Base-by-base conservation (phyloP, 805 yeast species). In the Candida saitoana region DNA sequence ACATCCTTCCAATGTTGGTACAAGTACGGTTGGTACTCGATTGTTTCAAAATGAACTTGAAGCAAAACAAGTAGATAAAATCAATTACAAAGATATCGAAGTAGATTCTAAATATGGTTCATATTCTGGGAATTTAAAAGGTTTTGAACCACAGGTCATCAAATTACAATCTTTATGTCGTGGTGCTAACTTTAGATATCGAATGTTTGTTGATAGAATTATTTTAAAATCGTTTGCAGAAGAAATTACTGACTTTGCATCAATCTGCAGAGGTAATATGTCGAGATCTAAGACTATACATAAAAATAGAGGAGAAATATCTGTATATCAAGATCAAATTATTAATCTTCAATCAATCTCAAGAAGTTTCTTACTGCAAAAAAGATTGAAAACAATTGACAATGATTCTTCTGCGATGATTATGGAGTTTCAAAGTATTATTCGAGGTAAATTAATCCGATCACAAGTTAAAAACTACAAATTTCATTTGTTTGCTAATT, bases 101-200 rank as follows among this genome's bases (percentile, higher is more conserved):
- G 7, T 9, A 18, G 31, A 22, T 25, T 6, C 14, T 5, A 12
- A 15, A 15, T 36, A n/a, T 31, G 22, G 32, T 3, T 48, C 38
- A 35, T 52, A 52, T 48, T 52, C 48, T 34, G 54, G 52, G 9
- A 57, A 49, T 24, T 17, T 49, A 22, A 51, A 54, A 20, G 20
- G 39, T 5, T 46, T 47, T 34, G 19, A 49, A 5, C 34, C 38
- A 3, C 54, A 62, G 40, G 73, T 83, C 30, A 62, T 73, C 30
- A 67, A 63, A 42, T 63, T 89, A 14, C 96, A 89, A 57, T 77
- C 93, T 0, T 62, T 80, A 18, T 74, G 86, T 14, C 69, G 87
- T 49, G 95, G 93, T 15, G 80, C 86, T 0, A 67, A 79, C 32
- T 65, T 77, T 42, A 72, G 96, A 40, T 85, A 82, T 55, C 63